A percentile compares a stretch with the other conserved stretches of the same genome.
These are phyloP conservation scores for Mycena alexandri DNA, from an alignment of 768 basidiomycete genomes.

Conservation along the genomic window DNA sequence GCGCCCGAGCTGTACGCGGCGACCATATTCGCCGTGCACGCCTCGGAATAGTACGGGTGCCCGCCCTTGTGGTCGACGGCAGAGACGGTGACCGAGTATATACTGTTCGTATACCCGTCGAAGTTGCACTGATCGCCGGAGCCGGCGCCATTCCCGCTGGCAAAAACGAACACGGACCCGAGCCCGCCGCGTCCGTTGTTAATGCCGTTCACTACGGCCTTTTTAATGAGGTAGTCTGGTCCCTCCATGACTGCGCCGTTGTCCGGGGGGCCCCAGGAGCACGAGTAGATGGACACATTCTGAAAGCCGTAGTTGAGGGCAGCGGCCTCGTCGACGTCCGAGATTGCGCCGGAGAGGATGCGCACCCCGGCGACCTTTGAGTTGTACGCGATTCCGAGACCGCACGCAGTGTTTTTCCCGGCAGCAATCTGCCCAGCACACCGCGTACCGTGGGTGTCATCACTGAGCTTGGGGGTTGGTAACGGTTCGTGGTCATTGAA, in stretches of 20 bases:
- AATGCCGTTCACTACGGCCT: conserved; percentile 94
- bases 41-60: conserved; percentile 96
- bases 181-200: conserved; percentile 90
- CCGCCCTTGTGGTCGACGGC: conserved; percentile 93
- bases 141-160: conserved; percentile 94
- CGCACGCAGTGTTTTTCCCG: conserved; percentile 74
- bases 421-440: conserved; percentile 98
- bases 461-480: conserved; percentile 87
- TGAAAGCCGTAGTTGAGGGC: conserved; percentile 95
- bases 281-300: conserved; percentile 92
- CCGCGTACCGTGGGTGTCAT: conserved; percentile 97
- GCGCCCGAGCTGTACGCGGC: conserved; percentile 96
- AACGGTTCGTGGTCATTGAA: conserved; percentile 94
- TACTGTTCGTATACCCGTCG: conserved; percentile 98
- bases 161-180: conserved; percentile 96
- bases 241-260: conserved; percentile 93
- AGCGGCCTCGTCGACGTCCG: conserved; percentile 95
- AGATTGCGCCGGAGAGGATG: conserved; percentile 94
- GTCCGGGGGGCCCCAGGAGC: conserved; percentile 98
- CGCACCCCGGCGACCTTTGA: conserved; percentile 94
- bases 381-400: conserved; percentile 92
- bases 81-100: conserved; percentile 95
- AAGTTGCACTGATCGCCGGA: conserved; percentile 98
- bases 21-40: conserved; percentile 97
- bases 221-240: conserved; percentile 89